A percentile compares a stretch with the other conserved stretches of the same genome.
These are phyloP conservation scores for Stygiomarasmius scandens DNA, from an alignment of 1,284 basidiomycete genomes.

Conservation along the genomic window DNA sequence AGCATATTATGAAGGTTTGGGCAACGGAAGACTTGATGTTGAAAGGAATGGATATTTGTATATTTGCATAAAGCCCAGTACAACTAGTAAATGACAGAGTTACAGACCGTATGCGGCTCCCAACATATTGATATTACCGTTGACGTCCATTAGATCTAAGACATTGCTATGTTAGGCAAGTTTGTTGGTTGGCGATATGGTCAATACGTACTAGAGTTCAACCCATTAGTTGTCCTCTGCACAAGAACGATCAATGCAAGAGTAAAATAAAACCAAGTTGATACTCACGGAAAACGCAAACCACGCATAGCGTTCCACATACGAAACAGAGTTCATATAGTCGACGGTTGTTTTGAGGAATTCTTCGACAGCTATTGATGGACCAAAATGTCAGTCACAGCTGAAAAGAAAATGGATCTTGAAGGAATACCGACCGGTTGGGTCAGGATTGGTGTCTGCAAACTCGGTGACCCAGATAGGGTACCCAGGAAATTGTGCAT, in stretches of 20 bases:
- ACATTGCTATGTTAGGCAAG: neutral
- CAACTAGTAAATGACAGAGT: too few species aligned
- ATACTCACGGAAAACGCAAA: slow-evolving; percentile 7
- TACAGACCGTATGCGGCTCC: neutral
- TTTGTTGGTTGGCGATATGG: neutral
- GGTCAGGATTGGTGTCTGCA: neutral
- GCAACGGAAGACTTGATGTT: neutral
- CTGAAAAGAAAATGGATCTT: neutral
- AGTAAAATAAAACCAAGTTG: neutral
- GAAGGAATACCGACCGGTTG: neutral
- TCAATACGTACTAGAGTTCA: neutral
- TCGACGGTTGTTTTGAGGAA: neutral
- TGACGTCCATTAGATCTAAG: neutral
- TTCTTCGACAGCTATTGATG: neutral
- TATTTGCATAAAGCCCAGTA: too few species aligned
- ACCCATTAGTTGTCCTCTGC: neutral
- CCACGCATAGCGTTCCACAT: slow-evolving; percentile 8
- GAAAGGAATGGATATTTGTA: neutral
- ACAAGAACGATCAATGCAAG: neutral
- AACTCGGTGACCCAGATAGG: slow-evolving; percentile 5
- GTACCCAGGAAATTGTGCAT: neutral
- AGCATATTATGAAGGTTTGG: too few species aligned
- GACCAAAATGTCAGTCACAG: neutral
- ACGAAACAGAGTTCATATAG: neutral
- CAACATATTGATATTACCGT: neutral